These are phyloP conservation scores for Cymbopogon citratus DNA, from an alignment of 176 grass and related monocot species.

Conservation along the genomic window DNA sequence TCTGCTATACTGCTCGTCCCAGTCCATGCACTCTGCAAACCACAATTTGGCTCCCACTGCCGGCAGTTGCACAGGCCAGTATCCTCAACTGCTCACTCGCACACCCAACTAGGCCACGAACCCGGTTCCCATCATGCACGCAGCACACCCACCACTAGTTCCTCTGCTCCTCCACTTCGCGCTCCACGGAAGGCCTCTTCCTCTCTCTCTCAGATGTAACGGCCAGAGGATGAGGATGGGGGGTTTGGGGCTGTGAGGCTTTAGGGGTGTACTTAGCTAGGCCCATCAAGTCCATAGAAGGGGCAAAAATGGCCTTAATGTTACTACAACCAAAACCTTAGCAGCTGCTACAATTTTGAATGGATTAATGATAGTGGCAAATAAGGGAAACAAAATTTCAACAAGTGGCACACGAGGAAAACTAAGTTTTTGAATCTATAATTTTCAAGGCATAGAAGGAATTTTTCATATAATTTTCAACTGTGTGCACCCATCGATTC, in stretches of 20 bases:
- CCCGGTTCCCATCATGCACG: background rate
- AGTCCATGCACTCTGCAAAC: background rate
- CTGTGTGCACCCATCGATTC: background rate
- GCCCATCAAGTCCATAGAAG: background rate
- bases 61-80: background rate
- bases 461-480: background rate
- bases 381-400: background rate
- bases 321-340: background rate
- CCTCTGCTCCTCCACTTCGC: background rate
- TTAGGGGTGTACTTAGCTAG: too few species aligned
- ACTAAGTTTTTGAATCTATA: background rate
- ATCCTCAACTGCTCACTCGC: background rate
- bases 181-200: background rate
- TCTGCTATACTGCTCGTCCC: background rate
- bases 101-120: background rate
- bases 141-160: too few species aligned
- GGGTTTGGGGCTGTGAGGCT: too few species aligned
- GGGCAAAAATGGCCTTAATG: background rate
- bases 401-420: background rate
- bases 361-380: background rate
- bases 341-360: background rate
- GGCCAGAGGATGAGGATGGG: too few species aligned
- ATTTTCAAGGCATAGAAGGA: background rate
- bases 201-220: background rate
- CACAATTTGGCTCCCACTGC: background rate